phyloP scores from a whole-genome alignment of 2,329 filamentous ascomycete species.

The Mycosphaerella arachidis region DNA sequence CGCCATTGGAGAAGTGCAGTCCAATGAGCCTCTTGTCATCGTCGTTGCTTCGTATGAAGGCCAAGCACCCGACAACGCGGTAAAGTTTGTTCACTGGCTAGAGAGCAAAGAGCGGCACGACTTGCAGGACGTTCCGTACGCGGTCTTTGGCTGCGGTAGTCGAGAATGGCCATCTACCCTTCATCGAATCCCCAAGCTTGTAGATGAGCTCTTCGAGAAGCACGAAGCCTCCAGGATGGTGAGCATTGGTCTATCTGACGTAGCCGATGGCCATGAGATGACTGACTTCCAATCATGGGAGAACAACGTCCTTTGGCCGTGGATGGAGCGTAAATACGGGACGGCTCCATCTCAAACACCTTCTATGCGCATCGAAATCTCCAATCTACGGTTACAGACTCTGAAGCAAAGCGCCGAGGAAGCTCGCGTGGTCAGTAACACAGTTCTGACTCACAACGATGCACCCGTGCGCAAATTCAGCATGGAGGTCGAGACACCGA shows the following conservation, averaged over 20 bases:
- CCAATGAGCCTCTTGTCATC: slow-evolving; percentile 58
- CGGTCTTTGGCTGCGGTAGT: slow-evolving; percentile 67
- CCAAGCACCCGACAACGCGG: slow-evolving; percentile 67
- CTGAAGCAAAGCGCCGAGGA: too few relatives aligned
- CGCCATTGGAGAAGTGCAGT: too few relatives aligned
- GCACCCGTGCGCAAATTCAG: slow-evolving; percentile 56
- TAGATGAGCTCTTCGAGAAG: slow-evolving; percentile 53
- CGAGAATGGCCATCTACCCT: slow-evolving; percentile 57
- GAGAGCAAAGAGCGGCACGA: slow-evolving; percentile 37
- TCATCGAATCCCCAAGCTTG: slow-evolving; percentile 60
- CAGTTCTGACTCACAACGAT: too few relatives aligned
- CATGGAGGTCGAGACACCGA: slow-evolving; percentile 40
- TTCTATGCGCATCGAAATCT: too few relatives aligned
- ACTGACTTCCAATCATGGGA: too few relatives aligned
- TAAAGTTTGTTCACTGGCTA: slow-evolving; percentile 64
- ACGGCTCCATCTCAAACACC: too few relatives aligned
- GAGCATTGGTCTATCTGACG: slow-evolving; percentile 33
- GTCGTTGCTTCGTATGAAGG: slow-evolving; percentile 72
- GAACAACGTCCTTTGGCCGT: too few relatives aligned
- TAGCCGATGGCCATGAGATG: background rate
- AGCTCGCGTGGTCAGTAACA: slow-evolving; percentile 48
- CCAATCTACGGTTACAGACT: too few relatives aligned
- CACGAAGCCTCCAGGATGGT: slow-evolving; percentile 44
- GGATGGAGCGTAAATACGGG: too few relatives aligned
- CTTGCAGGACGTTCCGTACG: slow-evolving; percentile 54